Percentiles rank a stretch among this genome's conserved stretches.
Evolutionary conservation across 208 protist species (phyloP).

Genomic region (Zelonia costaricensis): DNA sequence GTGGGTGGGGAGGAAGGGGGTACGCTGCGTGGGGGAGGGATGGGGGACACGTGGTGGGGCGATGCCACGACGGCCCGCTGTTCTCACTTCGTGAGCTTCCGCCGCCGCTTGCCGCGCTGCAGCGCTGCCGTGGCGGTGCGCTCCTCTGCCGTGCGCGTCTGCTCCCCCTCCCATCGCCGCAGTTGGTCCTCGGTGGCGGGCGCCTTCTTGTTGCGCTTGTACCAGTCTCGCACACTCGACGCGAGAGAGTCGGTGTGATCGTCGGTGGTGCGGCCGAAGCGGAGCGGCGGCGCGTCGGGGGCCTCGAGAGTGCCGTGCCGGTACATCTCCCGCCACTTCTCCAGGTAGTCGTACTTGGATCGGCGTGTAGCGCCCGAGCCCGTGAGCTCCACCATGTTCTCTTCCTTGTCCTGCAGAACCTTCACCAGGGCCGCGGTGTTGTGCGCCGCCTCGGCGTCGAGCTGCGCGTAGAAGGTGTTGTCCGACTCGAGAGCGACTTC

Average conservation of each 20-base stretch:
- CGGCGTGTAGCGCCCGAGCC: conserved; percentile 61
- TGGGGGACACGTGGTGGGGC: too few relatives aligned
- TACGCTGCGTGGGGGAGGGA: too few relatives aligned
- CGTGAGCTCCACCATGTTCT: conserved; percentile 52
- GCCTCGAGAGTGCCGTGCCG: conserved; percentile 87
- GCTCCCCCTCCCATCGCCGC: conserved; percentile 44
- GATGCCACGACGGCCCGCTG: too few relatives aligned
- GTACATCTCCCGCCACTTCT: conserved; percentile 93
- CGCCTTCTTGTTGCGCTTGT: conserved; percentile 50
- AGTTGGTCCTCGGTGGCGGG: conserved; percentile 52
- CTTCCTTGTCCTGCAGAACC: conserved; percentile 60
- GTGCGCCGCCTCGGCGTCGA: conserved; percentile 41
- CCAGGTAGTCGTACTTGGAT: conserved; percentile 90
- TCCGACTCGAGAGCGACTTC: conserved; percentile 84
- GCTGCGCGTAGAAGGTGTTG: conserved; percentile 78
- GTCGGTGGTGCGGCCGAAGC: conserved; percentile 71
- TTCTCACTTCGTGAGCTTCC: conserved; percentile 11
- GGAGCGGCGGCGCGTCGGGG: conserved; percentile 62
- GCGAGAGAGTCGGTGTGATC: conserved; percentile 80
- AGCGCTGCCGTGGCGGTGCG: conserved; percentile 39
- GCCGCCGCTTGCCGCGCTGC: conserved; percentile 33
- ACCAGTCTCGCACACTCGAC: conserved; percentile 76
- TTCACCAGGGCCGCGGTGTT: conserved; percentile 59
- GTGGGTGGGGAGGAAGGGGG: too few relatives aligned
- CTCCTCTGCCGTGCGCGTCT: conserved; percentile 34